Base-by-base conservation (phyloP, 805 yeast genomes). In the Scheffersomyces spartinae region DNA sequence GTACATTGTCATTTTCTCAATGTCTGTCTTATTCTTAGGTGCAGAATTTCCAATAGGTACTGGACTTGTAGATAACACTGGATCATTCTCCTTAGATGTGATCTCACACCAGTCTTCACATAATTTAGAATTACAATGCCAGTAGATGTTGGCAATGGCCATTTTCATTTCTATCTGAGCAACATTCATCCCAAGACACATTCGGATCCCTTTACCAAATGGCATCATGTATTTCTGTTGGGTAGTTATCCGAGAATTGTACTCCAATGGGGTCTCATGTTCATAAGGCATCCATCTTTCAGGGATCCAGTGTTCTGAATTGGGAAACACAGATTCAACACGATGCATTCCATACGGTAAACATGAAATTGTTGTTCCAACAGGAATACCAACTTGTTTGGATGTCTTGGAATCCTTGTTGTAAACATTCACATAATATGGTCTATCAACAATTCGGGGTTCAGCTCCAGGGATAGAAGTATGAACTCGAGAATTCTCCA, bases 381-480 rank as follows among this genome's bases (percentile, higher is more conserved):
- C 26, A 1, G 66, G 64, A n/a, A 59, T 22, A 1, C 23, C 24
- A 2, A 43, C 39, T n/a, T 18, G 18, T 8, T 24, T 25, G 6
- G 31, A 35, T 13, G 36, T 33, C 7, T 44, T 36, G 45, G n/a
- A n/a, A n/a, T 24, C 41, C 29, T 31, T 29, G 17, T 28, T 21
- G 5, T 29, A 24, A 7, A 34, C 25, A 2, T 19, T 24, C 2
- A 52, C 41, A 1, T 28, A 26, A 27, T 53, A 57, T 8, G 40
- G 31, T 23, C 33, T 33, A 32, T 49, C 66, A 7, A 61, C 50
- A 7, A 53, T 41, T 17, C 86, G 43, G 3, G 84, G 84, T 43
- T 77, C 84, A 22, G 74, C 64, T 3, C 84, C 85, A 1, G 85
- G 85, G 33, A 77, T 77, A 0, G 84, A 74, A 3, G 83, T 59